These are phyloP conservation scores for Sordariomycetes sp. DNA, from an alignment of 2,329 filamentous ascomycete genomes.

Conservation along the genomic window DNA sequence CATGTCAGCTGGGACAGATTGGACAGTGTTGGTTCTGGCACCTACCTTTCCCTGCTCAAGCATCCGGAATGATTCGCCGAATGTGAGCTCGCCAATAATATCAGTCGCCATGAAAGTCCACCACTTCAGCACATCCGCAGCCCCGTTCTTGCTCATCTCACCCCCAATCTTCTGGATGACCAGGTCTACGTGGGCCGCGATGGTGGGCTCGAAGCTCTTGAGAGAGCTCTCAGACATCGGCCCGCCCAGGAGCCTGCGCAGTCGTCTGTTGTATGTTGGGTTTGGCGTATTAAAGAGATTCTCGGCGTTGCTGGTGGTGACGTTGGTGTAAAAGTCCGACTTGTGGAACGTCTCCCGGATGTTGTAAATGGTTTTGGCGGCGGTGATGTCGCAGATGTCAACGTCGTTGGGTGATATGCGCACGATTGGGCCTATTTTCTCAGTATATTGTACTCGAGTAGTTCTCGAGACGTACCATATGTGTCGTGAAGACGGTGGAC, in stretches of 20 bases:
- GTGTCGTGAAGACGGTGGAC: slow-evolving; percentile 13
- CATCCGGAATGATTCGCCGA: slow-evolving; percentile 45
- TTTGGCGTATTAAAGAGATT: slow-evolving; percentile 30
- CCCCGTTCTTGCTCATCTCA: slow-evolving; percentile 27
- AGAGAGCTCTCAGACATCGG: slow-evolving; percentile 27
- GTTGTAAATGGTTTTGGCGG: slow-evolving; percentile 21
- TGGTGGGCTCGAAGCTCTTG: slow-evolving; percentile 16
- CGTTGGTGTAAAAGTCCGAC: slow-evolving; percentile 10
- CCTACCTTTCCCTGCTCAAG: slow-evolving; percentile 38
- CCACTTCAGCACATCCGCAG: slow-evolving; percentile 42
- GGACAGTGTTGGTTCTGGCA: too few relatives aligned
- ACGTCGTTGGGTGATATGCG: slow-evolving; percentile 16
- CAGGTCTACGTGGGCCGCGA: slow-evolving; percentile 25
- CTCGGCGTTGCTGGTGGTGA: slow-evolving; percentile 8
- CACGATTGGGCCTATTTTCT: slow-evolving; percentile 17
- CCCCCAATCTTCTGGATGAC: slow-evolving; percentile 31
- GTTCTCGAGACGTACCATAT: slow-evolving; percentile 13
- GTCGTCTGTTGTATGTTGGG: slow-evolving; percentile 24
- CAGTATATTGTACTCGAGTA: too few relatives aligned
- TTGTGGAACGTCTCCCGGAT: slow-evolving; percentile 15
- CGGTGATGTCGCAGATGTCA: slow-evolving; percentile 11
- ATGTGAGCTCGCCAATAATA: slow-evolving; percentile 41
- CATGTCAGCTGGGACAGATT: too few relatives aligned
- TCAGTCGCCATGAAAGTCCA: slow-evolving; percentile 45
- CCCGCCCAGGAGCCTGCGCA: slow-evolving; percentile 30